Base-by-base conservation (phyloP, 768 basidiomycete genomes). In the Phaeotremella skinneri region DNA sequence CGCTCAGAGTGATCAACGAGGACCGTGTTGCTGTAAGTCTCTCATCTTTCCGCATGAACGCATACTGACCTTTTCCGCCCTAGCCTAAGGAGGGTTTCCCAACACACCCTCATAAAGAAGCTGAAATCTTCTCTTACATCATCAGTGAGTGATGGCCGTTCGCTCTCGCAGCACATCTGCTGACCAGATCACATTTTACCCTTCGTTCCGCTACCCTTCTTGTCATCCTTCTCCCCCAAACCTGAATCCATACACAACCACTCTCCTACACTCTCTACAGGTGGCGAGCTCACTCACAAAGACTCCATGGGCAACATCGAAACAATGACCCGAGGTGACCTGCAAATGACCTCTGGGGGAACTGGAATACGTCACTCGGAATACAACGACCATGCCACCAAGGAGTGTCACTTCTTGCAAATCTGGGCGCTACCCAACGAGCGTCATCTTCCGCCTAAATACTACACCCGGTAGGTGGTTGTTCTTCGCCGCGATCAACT, bases 231-330 rank as follows among this genome's bases (percentile, higher is more conserved):
- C n/a, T n/a, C n/a, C n/a, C n/a, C n/a, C n/a, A n/a, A n/a, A n/a
- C n/a, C n/a, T n/a, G n/a, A n/a, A n/a, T n/a, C n/a, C n/a, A n/a
- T n/a, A n/a, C n/a, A n/a, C n/a, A n/a, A n/a, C n/a, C 32, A 31
- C 32, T 56, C 48, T 56, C 49, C 3, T 61, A 27, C 58, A 90
- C 34, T 37, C 34, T 17, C 17, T 37, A 7, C 17, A 60, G 59
- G 59, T 23, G 75, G 77, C 49, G 67, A 76, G 51, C 68, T 78
- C 16, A 65, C 64, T 14, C 77, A 91, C 79, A 83, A 87, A 77
- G 94, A 97, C 78, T 89, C 87, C 4, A 89, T 96, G 87, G 87
- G 87, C 37, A 94, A 94, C 79, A 82, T 83, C 54, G 94, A 98
- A 75, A 81, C 92, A 58, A 83, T 97, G 72, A 85, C 86, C 73